Conservation (phyloP, 2,329 filamentous ascomycete genomes). For the Colletotrichum phormii region DNA sequence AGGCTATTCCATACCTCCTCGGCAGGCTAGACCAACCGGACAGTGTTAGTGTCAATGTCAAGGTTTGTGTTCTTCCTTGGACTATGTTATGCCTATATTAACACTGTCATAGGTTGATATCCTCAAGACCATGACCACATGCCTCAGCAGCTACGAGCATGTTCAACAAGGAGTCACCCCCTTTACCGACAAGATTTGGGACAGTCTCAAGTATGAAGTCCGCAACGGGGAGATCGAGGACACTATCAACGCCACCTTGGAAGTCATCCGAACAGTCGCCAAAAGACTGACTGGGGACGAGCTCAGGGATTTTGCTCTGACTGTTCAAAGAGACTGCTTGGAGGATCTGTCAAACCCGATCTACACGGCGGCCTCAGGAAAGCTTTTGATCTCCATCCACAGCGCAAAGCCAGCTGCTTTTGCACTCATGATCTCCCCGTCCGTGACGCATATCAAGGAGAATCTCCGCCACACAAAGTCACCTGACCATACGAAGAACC, state of each 20-base stretch:
- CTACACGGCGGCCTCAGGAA: slow-evolving; percentile 64
- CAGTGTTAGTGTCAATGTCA: slow-evolving; percentile 68
- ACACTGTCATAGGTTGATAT: slow-evolving; percentile 59
- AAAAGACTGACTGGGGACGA: slow-evolving; percentile 56
- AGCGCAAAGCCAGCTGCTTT: slow-evolving; percentile 62
- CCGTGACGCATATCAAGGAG: slow-evolving; percentile 61
- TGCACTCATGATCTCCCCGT: slow-evolving; percentile 57
- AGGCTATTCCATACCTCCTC: slow-evolving; percentile 65
- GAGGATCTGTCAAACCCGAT: slow-evolving; percentile 64
- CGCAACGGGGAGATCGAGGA: slow-evolving; percentile 71
- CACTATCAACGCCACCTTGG: slow-evolving; percentile 66
- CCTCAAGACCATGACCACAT: slow-evolving; percentile 65
- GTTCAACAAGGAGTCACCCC: slow-evolving; percentile 60
- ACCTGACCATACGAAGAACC: slow-evolving; percentile 61
- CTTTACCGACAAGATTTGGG: slow-evolving; percentile 64
- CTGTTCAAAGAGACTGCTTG: slow-evolving; percentile 64
- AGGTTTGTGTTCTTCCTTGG: slow-evolving; percentile 49
- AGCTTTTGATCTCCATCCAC: slow-evolving; percentile 62
- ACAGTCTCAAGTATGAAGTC: slow-evolving; percentile 72
- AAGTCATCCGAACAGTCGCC: slow-evolving; percentile 63
- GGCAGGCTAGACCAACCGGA: slow-evolving; percentile 70
- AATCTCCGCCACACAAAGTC: slow-evolving; percentile 64
- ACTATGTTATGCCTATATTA: not conserved
- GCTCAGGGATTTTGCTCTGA: slow-evolving; percentile 58
- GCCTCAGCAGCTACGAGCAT: slow-evolving; percentile 60